A percentile compares a stretch with the other conserved stretches of the same genome.
These are phyloP conservation scores for Brachypodium distachyon DNA, from an alignment of 202 grass and related monocot species.

Conservation along the genomic window DNA sequence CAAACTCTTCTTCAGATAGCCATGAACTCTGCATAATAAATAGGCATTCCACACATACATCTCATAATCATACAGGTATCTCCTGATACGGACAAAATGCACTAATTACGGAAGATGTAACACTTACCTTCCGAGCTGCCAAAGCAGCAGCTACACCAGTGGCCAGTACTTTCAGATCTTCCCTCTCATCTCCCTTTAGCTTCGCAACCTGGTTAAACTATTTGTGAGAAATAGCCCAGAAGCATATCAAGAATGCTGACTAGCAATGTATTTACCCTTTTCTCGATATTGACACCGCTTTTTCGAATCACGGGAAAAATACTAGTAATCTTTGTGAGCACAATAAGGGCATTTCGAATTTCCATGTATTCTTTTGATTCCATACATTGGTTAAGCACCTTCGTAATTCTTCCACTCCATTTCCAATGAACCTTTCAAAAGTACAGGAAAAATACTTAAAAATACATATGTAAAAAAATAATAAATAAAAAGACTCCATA, in stretches of 20 bases:
- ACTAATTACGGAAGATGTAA: not conserved
- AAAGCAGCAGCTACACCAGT: slow-evolving; percentile 91
- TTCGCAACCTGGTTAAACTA: slow-evolving; percentile 57
- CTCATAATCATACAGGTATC: not conserved
- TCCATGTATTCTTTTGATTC: slow-evolving; percentile 99
- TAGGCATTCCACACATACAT: not conserved
- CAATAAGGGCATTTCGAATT: slow-evolving; percentile 89
- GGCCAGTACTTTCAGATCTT: slow-evolving; percentile 95
- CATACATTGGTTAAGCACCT: slow-evolving; percentile 81
- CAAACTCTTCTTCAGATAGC: slow-evolving; percentile 97
- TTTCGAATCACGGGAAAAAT: slow-evolving; percentile 87
- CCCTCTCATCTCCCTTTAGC: slow-evolving; percentile 87
- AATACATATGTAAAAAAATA: not conserved
- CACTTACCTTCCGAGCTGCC: slow-evolving; percentile 85
- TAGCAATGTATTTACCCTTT: slow-evolving; percentile 43
- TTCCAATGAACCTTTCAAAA: slow-evolving; percentile 81
- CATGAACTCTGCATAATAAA: slow-evolving; percentile 71
- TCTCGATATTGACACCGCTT: slow-evolving; percentile 87
- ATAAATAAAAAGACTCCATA: not conserved
- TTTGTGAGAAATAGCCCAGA: slow-evolving; percentile 7
- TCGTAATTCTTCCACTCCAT: slow-evolving; percentile 94
- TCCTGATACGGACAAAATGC: not conserved
- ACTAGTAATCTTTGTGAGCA: slow-evolving; percentile 88
- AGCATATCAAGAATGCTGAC: slow-evolving; percentile 14
- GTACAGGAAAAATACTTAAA: slow-evolving; percentile 5